Conservation (phyloP, 2,329 filamentous ascomycete species). For the Aureobasidium subglaciale region DNA sequence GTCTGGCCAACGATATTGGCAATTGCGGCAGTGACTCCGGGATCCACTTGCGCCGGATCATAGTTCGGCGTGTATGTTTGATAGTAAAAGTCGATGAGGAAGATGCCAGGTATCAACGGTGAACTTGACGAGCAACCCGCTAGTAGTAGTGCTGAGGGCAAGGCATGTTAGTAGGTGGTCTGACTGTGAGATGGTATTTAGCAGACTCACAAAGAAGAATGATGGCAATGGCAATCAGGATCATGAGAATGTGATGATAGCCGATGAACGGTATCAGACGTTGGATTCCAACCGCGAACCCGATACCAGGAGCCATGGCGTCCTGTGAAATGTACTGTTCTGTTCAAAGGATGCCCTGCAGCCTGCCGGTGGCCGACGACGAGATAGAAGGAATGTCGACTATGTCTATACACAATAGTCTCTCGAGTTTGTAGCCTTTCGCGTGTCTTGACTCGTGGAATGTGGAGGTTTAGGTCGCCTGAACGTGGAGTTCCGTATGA, state of each 20-base stretch:
- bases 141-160: slow-evolving; percentile 66
- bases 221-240: slow-evolving; percentile 86
- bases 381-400: slow-evolving; percentile 1
- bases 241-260: slow-evolving; percentile 89
- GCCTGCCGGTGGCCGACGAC: slow-evolving; percentile 1
- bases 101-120: slow-evolving; percentile 89
- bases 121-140: slow-evolving; percentile 96
- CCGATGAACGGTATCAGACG: slow-evolving; percentile 56
- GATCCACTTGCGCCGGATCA: slow-evolving; percentile 82
- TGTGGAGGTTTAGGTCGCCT: neutral
- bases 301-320: slow-evolving; percentile 39
- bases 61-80: slow-evolving; percentile 75
- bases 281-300: slow-evolving; percentile 46
- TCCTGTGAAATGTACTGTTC: slow-evolving; percentile 1
- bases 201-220: slow-evolving; percentile 78
- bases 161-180: slow-evolving; percentile 14
- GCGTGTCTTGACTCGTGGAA: slow-evolving; percentile 9
- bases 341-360: neutral
- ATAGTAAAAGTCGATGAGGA: slow-evolving; percentile 97
- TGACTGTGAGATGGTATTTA: neutral
- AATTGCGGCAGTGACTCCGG: slow-evolving; percentile 77
- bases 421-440: neutral
- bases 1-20: slow-evolving; percentile 83
- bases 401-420: neutral
- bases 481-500: neutral